Base-by-base conservation (phyloP, 225 moss, liverwort and hornwort species). In the Straminergon stramineum region DNA sequence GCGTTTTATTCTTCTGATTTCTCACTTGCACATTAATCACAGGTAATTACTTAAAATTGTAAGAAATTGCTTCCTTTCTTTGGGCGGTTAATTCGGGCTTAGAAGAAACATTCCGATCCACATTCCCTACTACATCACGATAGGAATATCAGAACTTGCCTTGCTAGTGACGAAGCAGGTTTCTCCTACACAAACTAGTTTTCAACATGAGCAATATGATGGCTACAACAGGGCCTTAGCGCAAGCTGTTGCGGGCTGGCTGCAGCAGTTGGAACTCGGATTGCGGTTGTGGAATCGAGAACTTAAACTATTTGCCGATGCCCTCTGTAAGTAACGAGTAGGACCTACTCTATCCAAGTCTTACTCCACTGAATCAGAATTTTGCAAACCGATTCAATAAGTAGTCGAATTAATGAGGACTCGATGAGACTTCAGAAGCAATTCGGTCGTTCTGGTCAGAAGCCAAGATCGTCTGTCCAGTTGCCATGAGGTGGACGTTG, bases 211-310 rank as follows among this genome's bases (percentile, higher is more conserved):
- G 53, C 75, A 75, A 17, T 41, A 53, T 86, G 90, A 76, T 51
- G 84, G 28, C 84, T 86, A 63, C 89, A 94, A 63, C 90, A 96
- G 95, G 88, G 91, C 88, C 34, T 92, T 97, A 88, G 92, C 91
- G 22, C 93, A 91, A 85, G 96, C 95, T 37, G 74, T 95, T 88
- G 91, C 89, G 52, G 95, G 96, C 81, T 96, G 94, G 96, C 76
- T 97, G 66, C 94, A 92, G 79, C 91, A 95, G 60, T 75, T 96
- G 68, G 97, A 97, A 89, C 95, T 97, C 10, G 96, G 95, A 85
- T 87, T 97, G 86, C 88, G 90, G 70, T 89, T 94, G 68, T 92
- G 94, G 95, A 97, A 92, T 86, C 92, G 91, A 89, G 93, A 96
- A 73, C 90, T 96, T 62, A 93, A 95, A 88, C 90, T 92, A 83